A percentile compares a stretch with the other conserved stretches of the same genome.
These are phyloP conservation scores for Nitzschia sp. DNA, from an alignment of 108 stramenopile species.

Conservation along the genomic window DNA sequence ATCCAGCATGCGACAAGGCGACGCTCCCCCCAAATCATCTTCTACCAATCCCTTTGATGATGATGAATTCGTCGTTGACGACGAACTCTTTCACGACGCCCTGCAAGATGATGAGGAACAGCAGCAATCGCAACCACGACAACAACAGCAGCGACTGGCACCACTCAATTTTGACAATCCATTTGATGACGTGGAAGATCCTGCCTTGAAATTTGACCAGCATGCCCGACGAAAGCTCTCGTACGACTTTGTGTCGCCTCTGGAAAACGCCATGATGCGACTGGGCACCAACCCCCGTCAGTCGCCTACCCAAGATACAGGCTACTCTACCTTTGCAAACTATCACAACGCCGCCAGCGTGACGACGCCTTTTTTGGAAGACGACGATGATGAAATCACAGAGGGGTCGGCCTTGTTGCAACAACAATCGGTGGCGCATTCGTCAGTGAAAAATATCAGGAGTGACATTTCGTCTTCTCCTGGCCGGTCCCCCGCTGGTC, in stretches of 20 bases:
- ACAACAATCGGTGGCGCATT: too few species aligned
- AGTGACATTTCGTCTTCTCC: too few species aligned
- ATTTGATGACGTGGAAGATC: constrained; percentile 17
- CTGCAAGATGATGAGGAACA: not conserved
- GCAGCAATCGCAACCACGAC: too few species aligned
- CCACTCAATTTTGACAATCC: constrained; percentile 10
- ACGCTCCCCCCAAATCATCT: not conserved
- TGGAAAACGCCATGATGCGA: constrained; percentile 21
- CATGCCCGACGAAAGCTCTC: not conserved
- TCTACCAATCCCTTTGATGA: constrained; percentile 26
- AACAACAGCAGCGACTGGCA: not conserved
- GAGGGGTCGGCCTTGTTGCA: not conserved
- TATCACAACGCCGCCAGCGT: not conserved
- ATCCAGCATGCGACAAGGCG: not conserved
- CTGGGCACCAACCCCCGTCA: not conserved
- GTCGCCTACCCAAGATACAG: not conserved
- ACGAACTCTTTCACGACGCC: constrained; percentile 12
- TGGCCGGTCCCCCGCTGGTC: not conserved
- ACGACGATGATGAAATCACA: constrained; percentile 1
- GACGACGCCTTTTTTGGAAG: not conserved
- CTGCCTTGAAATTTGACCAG: constrained; percentile 16
- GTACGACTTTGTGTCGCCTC: constrained; percentile 23
- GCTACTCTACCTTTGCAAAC: not conserved
- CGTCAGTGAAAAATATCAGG: too few species aligned
- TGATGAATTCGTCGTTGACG: constrained; percentile 11